These are phyloP conservation scores for Cucumis variabilis DNA, from an alignment of 331 rosid species.

Conservation along the genomic window DNA sequence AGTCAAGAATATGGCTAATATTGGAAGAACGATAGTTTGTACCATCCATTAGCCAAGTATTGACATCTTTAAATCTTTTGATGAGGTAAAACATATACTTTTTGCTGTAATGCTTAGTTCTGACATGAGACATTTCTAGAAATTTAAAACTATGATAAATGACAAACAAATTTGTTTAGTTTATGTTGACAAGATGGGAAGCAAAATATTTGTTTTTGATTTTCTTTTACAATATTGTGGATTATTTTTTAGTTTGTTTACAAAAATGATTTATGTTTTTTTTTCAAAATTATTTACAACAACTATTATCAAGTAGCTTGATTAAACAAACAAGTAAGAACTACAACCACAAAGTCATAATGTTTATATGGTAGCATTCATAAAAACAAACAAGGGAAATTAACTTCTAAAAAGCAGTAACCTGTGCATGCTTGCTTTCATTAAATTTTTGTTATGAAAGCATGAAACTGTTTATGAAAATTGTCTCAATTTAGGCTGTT, in stretches of 20 bases:
- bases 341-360: neutral
- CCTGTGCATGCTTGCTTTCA: too few species aligned
- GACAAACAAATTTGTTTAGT: neutral
- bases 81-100: conserved; percentile 61
- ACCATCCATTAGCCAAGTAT: conserved; percentile 95
- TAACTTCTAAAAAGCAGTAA: too few species aligned
- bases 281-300: too few species aligned
- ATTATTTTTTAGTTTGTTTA: too few species aligned
- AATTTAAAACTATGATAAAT: neutral
- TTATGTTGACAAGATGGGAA: too few species aligned
- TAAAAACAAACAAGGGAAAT: neutral
- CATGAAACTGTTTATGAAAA: too few species aligned
- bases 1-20: conserved; percentile 78
- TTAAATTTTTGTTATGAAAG: too few species aligned
- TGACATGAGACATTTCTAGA: neutral
- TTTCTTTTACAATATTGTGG: too few species aligned
- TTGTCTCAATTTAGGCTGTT: too few species aligned
- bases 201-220: too few species aligned
- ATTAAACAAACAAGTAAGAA: neutral
- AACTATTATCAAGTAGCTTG: neutral
- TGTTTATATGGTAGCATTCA: neutral
- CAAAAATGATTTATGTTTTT: too few species aligned
- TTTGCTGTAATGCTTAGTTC: neutral
- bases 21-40: conserved; percentile 90
- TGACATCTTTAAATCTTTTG: conserved; percentile 82